Base-by-base conservation (phyloP, 305 asterid species). In the Solanum chacoense region DNA sequence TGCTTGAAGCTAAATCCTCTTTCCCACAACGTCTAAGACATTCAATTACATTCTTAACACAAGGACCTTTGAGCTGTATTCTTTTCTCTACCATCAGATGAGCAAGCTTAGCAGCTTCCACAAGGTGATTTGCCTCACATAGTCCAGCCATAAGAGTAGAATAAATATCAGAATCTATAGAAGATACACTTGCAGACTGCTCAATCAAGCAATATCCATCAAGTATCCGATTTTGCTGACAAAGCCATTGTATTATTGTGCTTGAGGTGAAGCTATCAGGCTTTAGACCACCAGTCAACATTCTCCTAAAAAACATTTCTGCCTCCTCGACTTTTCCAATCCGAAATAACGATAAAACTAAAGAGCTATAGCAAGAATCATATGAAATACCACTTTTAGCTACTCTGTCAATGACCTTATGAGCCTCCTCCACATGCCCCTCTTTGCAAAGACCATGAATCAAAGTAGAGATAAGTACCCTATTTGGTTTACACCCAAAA, bases 381-480 rank as follows among this genome's bases (percentile, higher is more conserved):
- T 88, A 79, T 2, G 87, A 89, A 88, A 93, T 59, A 11, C 81
- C 87, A 73, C 88, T 90, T 69, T 92, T 94, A 71, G 92, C 89
- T 81, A 90, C 94, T 81, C 79, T 93, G 55, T 94, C 93, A 65
- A 96, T 88, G 18, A 94, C 86, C 65, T 90, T 89, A 76, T 88
- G 67, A 67, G 95, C 98, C 91, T 96, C 96, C 45, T 94, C 94
- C 13, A 93, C 32, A 78, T 69, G 90, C 76, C 98, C 98, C n/a
- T 95, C 93, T 79, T 73, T 89, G 87, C 96, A 93, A 85, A 97
- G 96, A 36, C 96, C 98, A 84, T 96, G 92, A 45, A 97, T 90
- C 78, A 96, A 80, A 86, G 93, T 88, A 77, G 78, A 85, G 88
- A 95, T 88, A 6, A 97, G 91, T 42, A 93, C 93, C 89, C 88